A percentile compares a stretch with the other conserved stretches of the same genome.
Conservation (phyloP, 306 rosid species). For the Trichosanthes truncata region DNA sequence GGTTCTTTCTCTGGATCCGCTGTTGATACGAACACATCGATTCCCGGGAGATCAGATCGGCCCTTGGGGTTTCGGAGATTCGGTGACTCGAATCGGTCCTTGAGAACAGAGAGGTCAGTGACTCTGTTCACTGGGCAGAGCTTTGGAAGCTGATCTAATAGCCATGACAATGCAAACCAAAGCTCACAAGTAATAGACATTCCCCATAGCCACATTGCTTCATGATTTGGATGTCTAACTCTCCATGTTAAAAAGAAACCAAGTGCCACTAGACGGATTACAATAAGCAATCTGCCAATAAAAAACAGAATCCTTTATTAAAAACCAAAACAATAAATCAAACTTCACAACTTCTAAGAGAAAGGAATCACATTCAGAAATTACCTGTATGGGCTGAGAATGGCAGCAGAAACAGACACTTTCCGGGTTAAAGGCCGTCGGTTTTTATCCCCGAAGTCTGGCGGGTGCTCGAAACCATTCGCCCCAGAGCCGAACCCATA, state of each 20-base stretch:
- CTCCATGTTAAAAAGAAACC: conserved; percentile 77
- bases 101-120: conserved; percentile 63
- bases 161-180: conserved; percentile 86
- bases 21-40: conserved; percentile 80
- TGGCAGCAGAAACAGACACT: conserved; percentile 62
- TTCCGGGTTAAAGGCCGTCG: conserved; percentile 69
- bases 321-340: neutral
- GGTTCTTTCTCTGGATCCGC: conserved; percentile 91
- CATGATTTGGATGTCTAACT: conserved; percentile 62
- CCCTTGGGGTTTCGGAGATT: conserved; percentile 78
- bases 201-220: conserved; percentile 88
- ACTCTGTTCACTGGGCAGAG: conserved; percentile 75
- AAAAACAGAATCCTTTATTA: neutral
- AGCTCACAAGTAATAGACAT: conserved; percentile 70
- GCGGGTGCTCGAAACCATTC: conserved; percentile 60
- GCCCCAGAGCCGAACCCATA: conserved; percentile 40
- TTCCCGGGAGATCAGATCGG: conserved; percentile 70
- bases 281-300: conserved; percentile 45
- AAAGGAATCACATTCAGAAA: neutral
- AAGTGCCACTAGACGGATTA: conserved; percentile 53
- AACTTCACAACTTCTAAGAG: neutral
- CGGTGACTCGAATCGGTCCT: conserved; percentile 61
- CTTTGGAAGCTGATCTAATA: conserved; percentile 80
- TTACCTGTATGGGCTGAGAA: conserved; percentile 78
- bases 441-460: conserved; percentile 47